Conservation (phyloP, 108 stramenopile species). For the Craspedostauros australis region DNA sequence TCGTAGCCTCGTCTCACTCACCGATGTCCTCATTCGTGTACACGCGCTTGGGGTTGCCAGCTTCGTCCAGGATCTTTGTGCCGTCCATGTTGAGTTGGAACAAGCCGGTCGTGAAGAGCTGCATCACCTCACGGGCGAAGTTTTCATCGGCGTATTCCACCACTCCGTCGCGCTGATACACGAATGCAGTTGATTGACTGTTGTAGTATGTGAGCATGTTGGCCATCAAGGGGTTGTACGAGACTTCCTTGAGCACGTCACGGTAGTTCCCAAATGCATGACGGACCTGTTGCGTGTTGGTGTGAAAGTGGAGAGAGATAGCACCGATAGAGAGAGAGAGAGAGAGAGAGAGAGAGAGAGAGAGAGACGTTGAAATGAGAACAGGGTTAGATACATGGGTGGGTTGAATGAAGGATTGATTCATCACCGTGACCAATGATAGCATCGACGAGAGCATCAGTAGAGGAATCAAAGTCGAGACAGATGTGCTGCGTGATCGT, state of each 20-base stretch:
- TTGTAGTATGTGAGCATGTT: slow-evolving; percentile 49
- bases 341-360: too few relatives aligned
- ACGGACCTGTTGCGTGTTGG: too few relatives aligned
- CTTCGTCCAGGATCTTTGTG: slow-evolving; percentile 16
- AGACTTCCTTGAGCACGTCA: slow-evolving; percentile 64
- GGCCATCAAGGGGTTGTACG: slow-evolving; percentile 63
- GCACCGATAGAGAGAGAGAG: too few relatives aligned
- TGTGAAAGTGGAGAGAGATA: too few relatives aligned
- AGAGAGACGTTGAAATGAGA: too few relatives aligned
- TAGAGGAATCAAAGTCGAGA: too few relatives aligned
- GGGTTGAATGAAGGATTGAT: too few relatives aligned
- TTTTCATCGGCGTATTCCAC: slow-evolving; percentile 24
- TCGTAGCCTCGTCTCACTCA: not conserved
- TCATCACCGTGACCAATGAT: too few relatives aligned
- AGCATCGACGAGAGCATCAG: too few relatives aligned
- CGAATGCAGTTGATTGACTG: slow-evolving; percentile 36
- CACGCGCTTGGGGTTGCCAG: slow-evolving; percentile 7
- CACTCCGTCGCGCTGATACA: slow-evolving; percentile 12
- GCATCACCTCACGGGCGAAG: slow-evolving; percentile 38
- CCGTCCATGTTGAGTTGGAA: slow-evolving; percentile 41
- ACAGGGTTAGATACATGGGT: too few relatives aligned
- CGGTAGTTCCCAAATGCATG: slow-evolving; percentile 77
- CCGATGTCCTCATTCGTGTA: slow-evolving; percentile 46
- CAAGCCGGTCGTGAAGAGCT: slow-evolving; percentile 49
- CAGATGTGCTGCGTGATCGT: too few relatives aligned